Percentiles rank a stretch among this genome's conserved stretches.
phyloP scores from a whole-genome alignment of 2,329 filamentous ascomycete genomes.

The Xylaria sp. region DNA sequence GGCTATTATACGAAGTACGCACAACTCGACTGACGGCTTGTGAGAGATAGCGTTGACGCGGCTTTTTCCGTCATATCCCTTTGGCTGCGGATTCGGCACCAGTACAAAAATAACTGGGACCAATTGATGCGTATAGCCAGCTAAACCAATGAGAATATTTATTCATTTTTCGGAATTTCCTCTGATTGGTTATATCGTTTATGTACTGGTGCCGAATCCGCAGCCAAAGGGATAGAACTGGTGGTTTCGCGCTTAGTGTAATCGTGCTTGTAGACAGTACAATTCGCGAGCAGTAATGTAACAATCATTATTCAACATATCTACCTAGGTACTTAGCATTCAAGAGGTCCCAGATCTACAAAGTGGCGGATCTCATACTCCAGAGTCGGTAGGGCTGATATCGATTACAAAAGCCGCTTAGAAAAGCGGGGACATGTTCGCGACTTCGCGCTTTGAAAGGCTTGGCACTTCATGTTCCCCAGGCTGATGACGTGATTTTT shows the following conservation, averaged over 20 bases:
- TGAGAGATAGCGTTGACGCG: background rate
- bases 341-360: too few species aligned
- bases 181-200: too few species aligned
- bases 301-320: background rate
- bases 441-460: constrained; percentile 25
- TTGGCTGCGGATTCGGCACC: too few species aligned
- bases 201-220: too few species aligned
- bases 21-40: background rate
- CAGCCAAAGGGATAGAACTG: too few species aligned
- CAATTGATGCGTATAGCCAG: too few species aligned
- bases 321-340: background rate
- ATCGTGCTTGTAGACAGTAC: background rate
- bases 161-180: too few species aligned
- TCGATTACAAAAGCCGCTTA: constrained; percentile 22
- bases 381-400: background rate
- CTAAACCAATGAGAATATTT: too few species aligned
- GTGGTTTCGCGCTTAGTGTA: background rate
- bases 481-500: background rate
- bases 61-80: background rate
- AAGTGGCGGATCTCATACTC: background rate
- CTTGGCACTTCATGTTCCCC: constrained; percentile 16
- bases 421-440: constrained; percentile 20
- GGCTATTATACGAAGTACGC: background rate
- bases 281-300: background rate
- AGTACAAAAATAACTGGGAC: too few species aligned